These are phyloP conservation scores for Agapanthus africanus DNA, from an alignment of 106 monocot genomes.

Conservation along the genomic window DNA sequence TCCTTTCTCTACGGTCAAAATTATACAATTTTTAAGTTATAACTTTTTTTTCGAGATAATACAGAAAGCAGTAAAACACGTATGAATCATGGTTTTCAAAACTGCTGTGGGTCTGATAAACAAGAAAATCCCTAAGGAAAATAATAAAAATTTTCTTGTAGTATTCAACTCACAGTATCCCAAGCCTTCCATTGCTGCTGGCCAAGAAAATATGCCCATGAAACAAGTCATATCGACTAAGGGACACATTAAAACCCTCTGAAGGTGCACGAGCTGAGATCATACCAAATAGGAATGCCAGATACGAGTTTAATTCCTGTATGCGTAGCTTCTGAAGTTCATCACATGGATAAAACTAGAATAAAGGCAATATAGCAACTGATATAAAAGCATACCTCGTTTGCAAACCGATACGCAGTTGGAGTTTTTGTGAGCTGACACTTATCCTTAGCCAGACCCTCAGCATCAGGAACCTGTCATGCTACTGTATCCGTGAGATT, in stretches of 20 bases:
- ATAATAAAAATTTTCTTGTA: background rate
- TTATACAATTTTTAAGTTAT: no score
- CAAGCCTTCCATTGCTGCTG: constrained; percentile 60
- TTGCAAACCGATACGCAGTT: constrained; percentile 66
- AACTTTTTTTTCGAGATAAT: no score
- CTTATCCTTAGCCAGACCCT: constrained; percentile 51
- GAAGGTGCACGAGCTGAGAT: constrained; percentile 57
- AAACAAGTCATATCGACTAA: constrained; percentile 88
- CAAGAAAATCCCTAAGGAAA: background rate
- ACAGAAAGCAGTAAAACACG: no score
- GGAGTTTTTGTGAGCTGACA: constrained; percentile 86
- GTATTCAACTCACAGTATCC: constrained; percentile 67
- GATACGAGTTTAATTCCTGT: constrained; percentile 79
- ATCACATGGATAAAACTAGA: background rate
- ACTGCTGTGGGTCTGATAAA: background rate
- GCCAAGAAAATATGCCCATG: constrained; percentile 96
- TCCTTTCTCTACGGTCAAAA: no score
- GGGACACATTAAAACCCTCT: constrained; percentile 67
- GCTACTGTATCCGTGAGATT: no score
- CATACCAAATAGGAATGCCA: constrained; percentile 83
- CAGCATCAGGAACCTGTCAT: constrained; percentile 89
- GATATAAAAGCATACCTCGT: constrained; percentile 17
- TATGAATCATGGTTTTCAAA: no score
- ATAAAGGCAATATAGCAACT: background rate
- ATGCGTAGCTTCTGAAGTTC: background rate